Evolutionary conservation across 2,329 filamentous ascomycete species (phyloP), one percentile per base, ranked within the genome.

Genomic region (Aspergillus bombycis): DNA sequence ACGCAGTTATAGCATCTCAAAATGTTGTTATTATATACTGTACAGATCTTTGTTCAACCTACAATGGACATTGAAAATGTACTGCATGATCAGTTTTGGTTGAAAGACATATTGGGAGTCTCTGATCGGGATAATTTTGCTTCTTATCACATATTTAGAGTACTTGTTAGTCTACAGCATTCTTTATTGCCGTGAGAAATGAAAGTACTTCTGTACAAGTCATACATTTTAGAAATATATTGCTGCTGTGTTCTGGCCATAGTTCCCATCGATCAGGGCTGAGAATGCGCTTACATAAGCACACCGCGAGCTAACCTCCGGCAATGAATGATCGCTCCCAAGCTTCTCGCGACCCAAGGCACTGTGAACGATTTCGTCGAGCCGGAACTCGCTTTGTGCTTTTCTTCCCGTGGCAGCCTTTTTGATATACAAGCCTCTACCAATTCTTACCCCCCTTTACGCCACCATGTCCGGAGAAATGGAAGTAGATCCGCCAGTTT

Each of bases 391-490:
- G 14, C 21, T 26, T 55, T 23, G 45, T 26, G n/a, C 14, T 16
- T 54, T 28, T 36, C 6, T 26, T 36, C 14, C n/a, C 10, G 30
- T 23, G 21, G 21, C 34, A 23, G 6, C 2, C 32, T 12, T 52
- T 16, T n/a, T 52, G 23, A 16, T 50, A 6, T 43, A 41, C 38
- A 41, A 43, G 9, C 30, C 7, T 36, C 21, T 57, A 28, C 23
- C 10, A 16, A 4, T 28, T 34, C 14, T 41, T 12, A 2, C 28
- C 10, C 14, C 9, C 23, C 50, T 36, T 54, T 23, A 10, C 19
- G 26, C 14, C 66, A 70, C 19, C 43, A 81, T 82, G 79, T 78
- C 79, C 28, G 74, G 70, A 50, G 80, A 81, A 73, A 82, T 82
- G 80, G 80, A 82, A 69, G 73, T 82, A 62, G 80, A 82, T 65